Percentiles rank a stretch among this genome's conserved stretches.
These are phyloP conservation scores for Corymbia citriodora DNA, from an alignment of 441 rosid species.

Conservation along the genomic window DNA sequence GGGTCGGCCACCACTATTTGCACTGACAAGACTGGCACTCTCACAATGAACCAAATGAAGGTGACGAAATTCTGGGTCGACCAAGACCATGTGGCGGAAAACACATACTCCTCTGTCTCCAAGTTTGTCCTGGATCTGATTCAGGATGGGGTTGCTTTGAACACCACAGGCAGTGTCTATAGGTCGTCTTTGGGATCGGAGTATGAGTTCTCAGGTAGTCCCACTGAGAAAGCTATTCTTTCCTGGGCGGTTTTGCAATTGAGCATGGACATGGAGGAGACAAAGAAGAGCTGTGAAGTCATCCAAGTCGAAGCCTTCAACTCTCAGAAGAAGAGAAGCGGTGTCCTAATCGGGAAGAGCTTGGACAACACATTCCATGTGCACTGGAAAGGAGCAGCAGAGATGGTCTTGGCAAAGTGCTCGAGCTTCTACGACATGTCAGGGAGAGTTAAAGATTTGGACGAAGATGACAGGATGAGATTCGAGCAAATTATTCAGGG, in stretches of 20 bases:
- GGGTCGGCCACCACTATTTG: not conserved
- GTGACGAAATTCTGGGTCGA: not conserved
- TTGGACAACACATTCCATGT: slow-evolving; percentile 40
- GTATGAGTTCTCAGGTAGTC: not conserved
- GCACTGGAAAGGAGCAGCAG: slow-evolving; percentile 90
- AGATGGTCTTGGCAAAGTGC: slow-evolving; percentile 63
- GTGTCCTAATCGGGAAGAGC: slow-evolving; percentile 37
- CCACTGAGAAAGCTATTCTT: not conserved
- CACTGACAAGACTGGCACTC: not conserved
- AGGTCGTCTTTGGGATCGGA: fast-evolving
- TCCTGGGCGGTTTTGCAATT: not conserved
- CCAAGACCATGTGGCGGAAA: not conserved
- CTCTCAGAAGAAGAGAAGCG: slow-evolving; percentile 70
- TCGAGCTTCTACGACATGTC: slow-evolving; percentile 43
- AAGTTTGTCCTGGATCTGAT: not conserved
- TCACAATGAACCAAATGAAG: not conserved
- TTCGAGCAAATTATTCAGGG: slow-evolving; percentile 49
- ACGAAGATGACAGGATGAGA: slow-evolving; percentile 14
- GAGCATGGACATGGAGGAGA: not conserved
- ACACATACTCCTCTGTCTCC: not conserved
- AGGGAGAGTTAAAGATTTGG: slow-evolving; percentile 26
- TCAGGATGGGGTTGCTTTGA: not conserved
- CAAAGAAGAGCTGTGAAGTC: slow-evolving; percentile 22
- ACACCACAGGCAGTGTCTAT: not conserved
- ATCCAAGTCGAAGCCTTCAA: slow-evolving; percentile 64